Base-by-base conservation (phyloP, 2,329 filamentous ascomycete genomes). In the Allantophomopsis cytisporea region DNA sequence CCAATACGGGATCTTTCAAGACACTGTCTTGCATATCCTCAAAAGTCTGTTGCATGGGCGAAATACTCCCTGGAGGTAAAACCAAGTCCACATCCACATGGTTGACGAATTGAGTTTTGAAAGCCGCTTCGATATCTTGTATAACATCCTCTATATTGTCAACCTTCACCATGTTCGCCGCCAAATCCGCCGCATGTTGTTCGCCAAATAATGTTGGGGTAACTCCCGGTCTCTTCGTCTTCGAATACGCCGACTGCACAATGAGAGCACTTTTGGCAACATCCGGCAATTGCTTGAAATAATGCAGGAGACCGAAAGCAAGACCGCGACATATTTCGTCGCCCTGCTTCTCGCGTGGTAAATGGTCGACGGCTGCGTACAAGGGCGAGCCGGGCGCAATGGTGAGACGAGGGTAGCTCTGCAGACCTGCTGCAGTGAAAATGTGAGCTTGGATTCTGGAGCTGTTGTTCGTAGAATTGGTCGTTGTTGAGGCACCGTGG, bases 361-460 rank as follows among this genome's bases (percentile, higher is more conserved):
- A 72, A 57, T 88, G 78, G 56, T 84, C 80, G 58, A 98, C 91
- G 40, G 88, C 89, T 48, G 78, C 74, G 60, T 96, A 96, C 54
- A 93, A 82, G 38, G 86, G 78, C 36, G 89, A 94, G 54, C 83
- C 93, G 35, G 91, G 91, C 17, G 89, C 93, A 48, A 96, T 80
- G 44, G 89, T 94, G 49, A 98, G 76, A 52, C 89, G 85, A 43
- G 84, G 80, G 57, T 89, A 98, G 50, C 83, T 89, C 55, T 85
- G 82, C 51, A 93, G 81, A 48, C 91, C 91, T 47, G 86, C 88
- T 2, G 86, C 78, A 44, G 83, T 84, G 63, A 93, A 85, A 60
- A 98, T 75, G 61, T 96, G 91, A 47, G 91, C 75, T 65, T 96
- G 89, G 50, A 96, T 88, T 60, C 91, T 83, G 46, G 89, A 95